phyloP scores from a whole-genome alignment of 352 stramenopile genomes.

The Globisporangium perplexum region DNA sequence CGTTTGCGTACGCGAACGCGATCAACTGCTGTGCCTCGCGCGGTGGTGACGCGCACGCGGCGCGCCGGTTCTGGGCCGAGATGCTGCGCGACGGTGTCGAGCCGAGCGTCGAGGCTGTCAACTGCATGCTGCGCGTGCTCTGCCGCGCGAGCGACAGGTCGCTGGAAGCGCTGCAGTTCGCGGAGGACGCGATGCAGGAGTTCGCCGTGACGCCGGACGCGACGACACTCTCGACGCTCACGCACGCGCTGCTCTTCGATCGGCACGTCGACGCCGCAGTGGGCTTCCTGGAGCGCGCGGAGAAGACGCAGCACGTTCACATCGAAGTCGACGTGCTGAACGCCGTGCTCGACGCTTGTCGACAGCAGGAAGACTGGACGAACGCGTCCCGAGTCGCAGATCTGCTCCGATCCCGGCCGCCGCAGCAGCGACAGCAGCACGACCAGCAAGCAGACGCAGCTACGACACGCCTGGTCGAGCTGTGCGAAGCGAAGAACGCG shows the following conservation, averaged over 20 bases:
- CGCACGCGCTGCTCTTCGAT: slow-evolving; percentile 40
- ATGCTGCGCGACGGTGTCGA: slow-evolving; percentile 31
- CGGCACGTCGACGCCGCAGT: slow-evolving; percentile 18
- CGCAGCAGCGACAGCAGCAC: slow-evolving; percentile 2
- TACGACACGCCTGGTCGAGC: slow-evolving; percentile 1
- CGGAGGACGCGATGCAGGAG: slow-evolving; percentile 16
- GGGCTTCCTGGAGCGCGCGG: slow-evolving; percentile 18
- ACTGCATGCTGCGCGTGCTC: slow-evolving; percentile 65
- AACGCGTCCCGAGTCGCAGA: slow-evolving; percentile 14
- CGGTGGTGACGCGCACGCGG: slow-evolving; percentile 21
- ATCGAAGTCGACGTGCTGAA: slow-evolving; percentile 18
- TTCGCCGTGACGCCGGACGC: slow-evolving; percentile 32
- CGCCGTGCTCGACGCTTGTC: slow-evolving; percentile 44
- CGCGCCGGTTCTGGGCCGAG: slow-evolving; percentile 38
- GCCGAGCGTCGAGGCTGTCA: slow-evolving; percentile 38
- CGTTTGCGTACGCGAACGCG: slow-evolving; percentile 46
- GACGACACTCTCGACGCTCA: slow-evolving; percentile 38
- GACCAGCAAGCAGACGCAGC: neutral
- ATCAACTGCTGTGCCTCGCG: slow-evolving; percentile 64
- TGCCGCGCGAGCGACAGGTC: slow-evolving; percentile 26
- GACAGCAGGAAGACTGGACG: slow-evolving; percentile 33
- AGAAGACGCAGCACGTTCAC: neutral
- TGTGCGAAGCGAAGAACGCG: slow-evolving; percentile 5
- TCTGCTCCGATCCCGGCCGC: neutral
- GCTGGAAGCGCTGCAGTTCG: slow-evolving; percentile 25